Evolutionary conservation across 2,329 filamentous ascomycete species (phyloP), one percentile per base, ranked within the genome.

Genomic region (Epichloe coenophiala): DNA sequence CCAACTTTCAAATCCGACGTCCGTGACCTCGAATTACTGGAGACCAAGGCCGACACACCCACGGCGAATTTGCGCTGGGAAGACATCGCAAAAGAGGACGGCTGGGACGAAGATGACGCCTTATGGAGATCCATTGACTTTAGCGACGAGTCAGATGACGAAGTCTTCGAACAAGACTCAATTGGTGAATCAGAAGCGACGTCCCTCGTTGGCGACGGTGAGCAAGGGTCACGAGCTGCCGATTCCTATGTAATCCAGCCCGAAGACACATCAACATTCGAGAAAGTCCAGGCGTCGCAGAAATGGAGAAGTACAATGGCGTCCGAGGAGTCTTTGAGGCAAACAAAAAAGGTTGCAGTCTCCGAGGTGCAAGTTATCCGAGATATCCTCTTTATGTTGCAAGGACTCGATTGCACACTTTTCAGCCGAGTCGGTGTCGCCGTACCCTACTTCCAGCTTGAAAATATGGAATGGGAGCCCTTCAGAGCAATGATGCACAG

Each of bases 341-440:
- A 59, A 36, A 54, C 64, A 65, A 65, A 35, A 35, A 74, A 73
- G 51, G 63, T 70, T 1, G 59, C 66, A 1, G 70, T 91, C 5
- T 78, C 84, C 0, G 90, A 95, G 62, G 70, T 86, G 1, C 81
- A 90, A 55, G 71, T 83, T 11, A 69, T 90, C 27, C 80, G 88
- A 45, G 89, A 97, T 49, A 78, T 81, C 0, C 71, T 96, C 0
- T 91, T 88, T 59, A 94, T 96, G 87, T 75, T 97, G 0, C 78
- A 81, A 49, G 90, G 90, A 1, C 69, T 93, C 4, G 77, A 82
- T 5, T 91, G 86, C 2, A 83, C 81, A 2, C 61, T 95, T 1
- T 95, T 90, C 59, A 69, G 68, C 51, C 21, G 57, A 3, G 60
- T 71, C 46, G 70, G 68, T 13, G 56, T 62, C 6, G 69, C 71